Evolutionary conservation across 2,329 filamentous ascomycete species (phyloP).

Genomic region (Tricladium varicosporioides): DNA sequence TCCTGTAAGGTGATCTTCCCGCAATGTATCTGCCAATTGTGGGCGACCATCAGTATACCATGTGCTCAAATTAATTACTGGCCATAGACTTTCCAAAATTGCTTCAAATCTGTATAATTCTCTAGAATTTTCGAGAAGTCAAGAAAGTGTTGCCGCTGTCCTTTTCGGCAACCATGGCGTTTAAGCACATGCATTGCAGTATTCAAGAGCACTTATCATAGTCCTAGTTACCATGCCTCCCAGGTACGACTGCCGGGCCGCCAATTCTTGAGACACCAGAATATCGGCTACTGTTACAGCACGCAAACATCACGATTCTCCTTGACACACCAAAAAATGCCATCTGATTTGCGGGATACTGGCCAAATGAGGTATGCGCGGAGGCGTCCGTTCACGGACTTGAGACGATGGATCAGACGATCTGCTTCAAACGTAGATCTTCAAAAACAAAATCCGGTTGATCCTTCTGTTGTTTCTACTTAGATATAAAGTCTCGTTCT

Average conservation of each 20-base stretch:
- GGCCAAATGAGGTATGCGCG: not conserved
- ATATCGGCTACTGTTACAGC: not conserved
- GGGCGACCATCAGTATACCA: too few relatives aligned
- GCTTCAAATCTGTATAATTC: too few relatives aligned
- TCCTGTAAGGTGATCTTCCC: too few relatives aligned
- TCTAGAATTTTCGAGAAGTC: too few relatives aligned
- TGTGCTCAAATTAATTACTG: too few relatives aligned
- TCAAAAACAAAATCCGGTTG: not conserved
- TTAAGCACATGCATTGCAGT: not conserved
- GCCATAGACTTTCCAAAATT: too few relatives aligned
- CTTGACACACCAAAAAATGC: not conserved
- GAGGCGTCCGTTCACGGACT: not conserved
- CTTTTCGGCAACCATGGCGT: not conserved
- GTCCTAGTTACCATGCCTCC: not conserved
- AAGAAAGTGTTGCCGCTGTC: not conserved
- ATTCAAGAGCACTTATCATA: too few relatives aligned
- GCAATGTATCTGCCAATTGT: too few relatives aligned
- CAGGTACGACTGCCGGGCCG: not conserved
- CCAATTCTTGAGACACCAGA: not conserved
- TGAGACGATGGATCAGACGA: constrained; percentile 8
- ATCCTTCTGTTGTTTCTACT: not conserved
- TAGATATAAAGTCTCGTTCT: not conserved
- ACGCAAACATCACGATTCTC: not conserved
- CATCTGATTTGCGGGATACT: not conserved
- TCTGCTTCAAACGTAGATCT: not conserved